Evolutionary conservation across 805 yeast species (phyloP).

Genomic region (Wickerhamomyces subpelliculosus): DNA sequence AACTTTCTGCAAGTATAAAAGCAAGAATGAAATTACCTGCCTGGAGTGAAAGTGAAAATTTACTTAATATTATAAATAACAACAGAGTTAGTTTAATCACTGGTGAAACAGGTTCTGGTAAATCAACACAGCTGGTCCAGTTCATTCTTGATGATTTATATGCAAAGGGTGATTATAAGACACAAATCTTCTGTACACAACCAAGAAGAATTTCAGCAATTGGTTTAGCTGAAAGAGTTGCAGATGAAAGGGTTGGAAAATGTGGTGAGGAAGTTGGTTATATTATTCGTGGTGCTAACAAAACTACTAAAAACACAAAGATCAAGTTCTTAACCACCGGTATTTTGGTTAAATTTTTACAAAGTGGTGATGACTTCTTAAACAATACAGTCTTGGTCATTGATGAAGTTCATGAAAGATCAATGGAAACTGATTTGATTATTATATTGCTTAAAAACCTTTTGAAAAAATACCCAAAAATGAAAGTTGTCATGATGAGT

Average conservation of each 20-base stretch:
- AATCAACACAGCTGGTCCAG: constrained; percentile 91
- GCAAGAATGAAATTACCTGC: constrained; percentile 70
- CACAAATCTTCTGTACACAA: constrained; percentile 80
- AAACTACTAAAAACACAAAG: constrained; percentile 51
- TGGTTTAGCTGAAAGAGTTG: constrained; percentile 88
- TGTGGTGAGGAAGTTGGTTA: constrained; percentile 83
- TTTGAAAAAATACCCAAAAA: constrained; percentile 34
- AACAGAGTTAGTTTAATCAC: constrained; percentile 73
- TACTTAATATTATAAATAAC: constrained; percentile 47
- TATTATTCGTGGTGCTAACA: constrained; percentile 84
- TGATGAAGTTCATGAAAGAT: constrained; percentile 97
- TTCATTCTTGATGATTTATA: constrained; percentile 69
- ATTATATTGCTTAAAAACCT: constrained; percentile 68
- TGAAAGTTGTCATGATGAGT: constrained; percentile 81
- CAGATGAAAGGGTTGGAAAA: constrained; percentile 60
- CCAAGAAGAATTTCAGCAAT: constrained; percentile 95
- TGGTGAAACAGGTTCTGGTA: constrained; percentile 98
- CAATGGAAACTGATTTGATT: constrained; percentile 83
- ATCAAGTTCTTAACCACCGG: constrained; percentile 91
- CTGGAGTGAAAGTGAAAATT: constrained; percentile 56
- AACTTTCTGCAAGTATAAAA: constrained; percentile 33
- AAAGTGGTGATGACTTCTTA: constrained; percentile 39
- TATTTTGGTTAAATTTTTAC: constrained; percentile 80
- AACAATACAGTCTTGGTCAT: constrained; percentile 60
- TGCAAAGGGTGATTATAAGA: constrained; percentile 33